These are phyloP conservation scores for Amauroascus niger DNA, from an alignment of 2,329 filamentous ascomycete species.

Conservation along the genomic window DNA sequence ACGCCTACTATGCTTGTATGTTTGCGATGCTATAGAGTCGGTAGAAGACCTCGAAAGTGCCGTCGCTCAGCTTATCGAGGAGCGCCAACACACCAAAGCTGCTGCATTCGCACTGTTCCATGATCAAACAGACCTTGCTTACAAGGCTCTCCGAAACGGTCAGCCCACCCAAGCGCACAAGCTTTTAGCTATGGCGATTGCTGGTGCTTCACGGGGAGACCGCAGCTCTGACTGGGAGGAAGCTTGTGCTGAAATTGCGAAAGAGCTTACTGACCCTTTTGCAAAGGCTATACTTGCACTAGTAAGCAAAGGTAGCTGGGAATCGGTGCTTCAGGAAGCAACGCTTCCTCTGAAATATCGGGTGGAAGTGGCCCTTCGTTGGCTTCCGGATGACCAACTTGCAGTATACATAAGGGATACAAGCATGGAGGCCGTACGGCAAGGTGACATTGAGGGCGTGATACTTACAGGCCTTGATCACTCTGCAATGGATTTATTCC, in stretches of 20 bases:
- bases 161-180: constrained; percentile 47
- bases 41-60: constrained; percentile 41
- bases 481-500: constrained; percentile 50
- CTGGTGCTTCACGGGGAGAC: constrained; percentile 36
- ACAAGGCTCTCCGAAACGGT: constrained; percentile 47
- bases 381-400: constrained; percentile 39
- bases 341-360: constrained; percentile 52
- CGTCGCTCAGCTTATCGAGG: constrained; percentile 44
- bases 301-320: constrained; percentile 52
- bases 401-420: constrained; percentile 47
- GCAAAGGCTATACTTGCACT: constrained; percentile 52
- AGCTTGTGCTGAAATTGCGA: constrained; percentile 52
- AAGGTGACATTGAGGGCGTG: constrained; percentile 53
- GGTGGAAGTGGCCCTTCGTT: constrained; percentile 51
- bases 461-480: constrained; percentile 53
- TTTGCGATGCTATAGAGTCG: constrained; percentile 51
- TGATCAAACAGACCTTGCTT: constrained; percentile 49
- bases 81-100: constrained; percentile 51
- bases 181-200: constrained; percentile 46
- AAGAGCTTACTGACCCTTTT: constrained; percentile 53
- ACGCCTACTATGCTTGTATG: constrained; percentile 50
- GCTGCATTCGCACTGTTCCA: constrained; percentile 54
- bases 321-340: constrained; percentile 47
- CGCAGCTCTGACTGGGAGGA: constrained; percentile 51
- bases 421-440: constrained; percentile 42